Conservation (phyloP, 306 rosid species). For the Cucumis melo region DNA sequence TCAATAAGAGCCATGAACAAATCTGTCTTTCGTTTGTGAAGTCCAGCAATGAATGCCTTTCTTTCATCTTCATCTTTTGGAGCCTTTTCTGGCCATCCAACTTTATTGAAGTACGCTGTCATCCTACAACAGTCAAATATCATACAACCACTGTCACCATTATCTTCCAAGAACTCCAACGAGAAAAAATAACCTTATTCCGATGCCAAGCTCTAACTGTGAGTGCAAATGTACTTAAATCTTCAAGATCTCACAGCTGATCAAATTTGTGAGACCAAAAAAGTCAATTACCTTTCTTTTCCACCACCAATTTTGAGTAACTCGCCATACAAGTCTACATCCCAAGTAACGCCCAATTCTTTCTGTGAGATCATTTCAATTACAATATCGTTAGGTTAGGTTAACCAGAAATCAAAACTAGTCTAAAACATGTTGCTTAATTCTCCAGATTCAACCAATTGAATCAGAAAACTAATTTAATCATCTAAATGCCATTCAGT, state of each 20-base stretch:
- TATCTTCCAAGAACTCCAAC: neutral
- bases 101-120: slow-evolving; percentile 86
- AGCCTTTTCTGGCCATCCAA: slow-evolving; percentile 86
- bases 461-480: neutral
- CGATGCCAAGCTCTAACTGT: neutral
- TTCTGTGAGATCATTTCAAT: slow-evolving; percentile 29
- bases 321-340: slow-evolving; percentile 89
- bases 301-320: slow-evolving; percentile 98
- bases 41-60: slow-evolving; percentile 73
- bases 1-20: slow-evolving; percentile 87
- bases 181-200: neutral
- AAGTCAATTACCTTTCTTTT: slow-evolving; percentile 57
- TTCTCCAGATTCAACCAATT: neutral
- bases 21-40: slow-evolving; percentile 90
- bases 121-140: slow-evolving; percentile 34
- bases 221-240: neutral
- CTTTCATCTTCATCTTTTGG: slow-evolving; percentile 66
- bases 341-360: slow-evolving; percentile 86
- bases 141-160: neutral
- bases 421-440: neutral
- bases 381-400: neutral
- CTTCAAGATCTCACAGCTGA: neutral
- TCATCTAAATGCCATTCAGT: neutral
- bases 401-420: neutral
- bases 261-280: neutral